Evolutionary conservation across 345 rosid genomes (phyloP).

Genomic region (Pugionium cornutum): DNA sequence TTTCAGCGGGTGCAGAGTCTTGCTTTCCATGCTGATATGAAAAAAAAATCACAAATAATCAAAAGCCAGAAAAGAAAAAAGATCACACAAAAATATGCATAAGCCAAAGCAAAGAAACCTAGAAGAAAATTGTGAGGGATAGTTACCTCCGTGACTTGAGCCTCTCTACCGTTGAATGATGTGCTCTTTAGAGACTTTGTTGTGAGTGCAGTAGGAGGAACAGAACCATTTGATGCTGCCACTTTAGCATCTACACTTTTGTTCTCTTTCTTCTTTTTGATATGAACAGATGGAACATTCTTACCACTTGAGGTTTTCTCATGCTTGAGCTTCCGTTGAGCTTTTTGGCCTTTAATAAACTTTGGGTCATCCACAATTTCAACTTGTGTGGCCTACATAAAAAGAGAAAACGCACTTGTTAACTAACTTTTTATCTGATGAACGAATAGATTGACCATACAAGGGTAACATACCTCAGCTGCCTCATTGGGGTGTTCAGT

Average conservation of each 20-base stretch:
- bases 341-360: conserved; percentile 45
- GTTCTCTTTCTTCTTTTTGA: conserved; percentile 53
- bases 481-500: conserved; percentile 37
- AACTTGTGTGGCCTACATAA: conserved; percentile 49
- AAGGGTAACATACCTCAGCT: conserved; percentile 47
- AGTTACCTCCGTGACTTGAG: conserved; percentile 50
- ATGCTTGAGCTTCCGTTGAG: conserved; percentile 49
- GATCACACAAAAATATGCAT: conserved; percentile 6
- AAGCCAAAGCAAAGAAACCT: background rate
- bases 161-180: conserved; percentile 54
- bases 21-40: conserved; percentile 61
- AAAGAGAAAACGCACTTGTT: conserved; percentile 1
- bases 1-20: conserved; percentile 50
- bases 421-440: background rate
- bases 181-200: conserved; percentile 56
- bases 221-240: conserved; percentile 59
- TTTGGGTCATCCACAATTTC: conserved; percentile 42
- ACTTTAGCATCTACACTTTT: conserved; percentile 38
- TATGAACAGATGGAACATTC: conserved; percentile 46
- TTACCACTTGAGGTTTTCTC: conserved; percentile 51
- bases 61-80: conserved; percentile 33
- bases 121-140: conserved; percentile 15
- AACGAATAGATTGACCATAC: conserved; percentile 8
- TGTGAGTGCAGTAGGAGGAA: conserved; percentile 41
- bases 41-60: conserved; percentile 34